Conservation (phyloP, 2,329 filamentous ascomycete genomes). For the Curvularia verruculosa region DNA sequence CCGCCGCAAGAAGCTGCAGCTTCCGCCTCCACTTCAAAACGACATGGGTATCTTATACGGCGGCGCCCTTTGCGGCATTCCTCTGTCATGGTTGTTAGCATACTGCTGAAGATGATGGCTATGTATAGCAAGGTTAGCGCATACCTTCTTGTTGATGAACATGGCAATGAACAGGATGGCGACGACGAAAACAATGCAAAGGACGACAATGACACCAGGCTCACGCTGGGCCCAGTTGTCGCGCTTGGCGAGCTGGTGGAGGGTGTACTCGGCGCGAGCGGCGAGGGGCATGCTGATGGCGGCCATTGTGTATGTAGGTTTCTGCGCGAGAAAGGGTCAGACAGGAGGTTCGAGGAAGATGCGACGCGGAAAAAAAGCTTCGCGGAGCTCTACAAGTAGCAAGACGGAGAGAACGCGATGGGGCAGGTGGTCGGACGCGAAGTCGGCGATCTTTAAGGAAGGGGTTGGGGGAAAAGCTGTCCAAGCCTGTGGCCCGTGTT, state of each 20-base stretch:
- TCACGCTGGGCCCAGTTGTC: conserved; percentile 63
- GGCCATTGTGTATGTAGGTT: conserved; percentile 44
- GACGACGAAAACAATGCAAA: conserved; percentile 65
- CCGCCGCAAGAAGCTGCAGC: neutral
- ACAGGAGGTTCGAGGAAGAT: conserved; percentile 6
- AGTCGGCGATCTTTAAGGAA: neutral
- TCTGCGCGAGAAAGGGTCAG: conserved; percentile 28
- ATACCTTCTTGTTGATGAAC: conserved; percentile 56
- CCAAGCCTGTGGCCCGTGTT: conserved; percentile 24
- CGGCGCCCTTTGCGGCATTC: conserved; percentile 17
- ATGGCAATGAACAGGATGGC: conserved; percentile 57
- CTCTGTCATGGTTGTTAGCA: conserved; percentile 19
- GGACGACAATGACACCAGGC: conserved; percentile 67
- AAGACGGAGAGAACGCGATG: conserved; percentile 9
- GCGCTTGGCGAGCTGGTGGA: conserved; percentile 58
- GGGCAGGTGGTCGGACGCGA: neutral
- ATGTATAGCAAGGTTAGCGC: conserved; percentile 10
- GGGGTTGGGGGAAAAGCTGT: conserved; percentile 2
- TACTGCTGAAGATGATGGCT: neutral
- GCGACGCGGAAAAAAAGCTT: conserved; percentile 4
- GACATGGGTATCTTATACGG: conserved; percentile 24
- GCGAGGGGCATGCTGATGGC: conserved; percentile 46
- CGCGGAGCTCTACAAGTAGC: conserved; percentile 9
- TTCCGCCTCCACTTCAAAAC: conserved; percentile 11
- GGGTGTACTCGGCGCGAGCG: conserved; percentile 45